These are phyloP conservation scores for Hypoxylon perforatum DNA, from an alignment of 495 filamentous ascomycete genomes.

Conservation along the genomic window DNA sequence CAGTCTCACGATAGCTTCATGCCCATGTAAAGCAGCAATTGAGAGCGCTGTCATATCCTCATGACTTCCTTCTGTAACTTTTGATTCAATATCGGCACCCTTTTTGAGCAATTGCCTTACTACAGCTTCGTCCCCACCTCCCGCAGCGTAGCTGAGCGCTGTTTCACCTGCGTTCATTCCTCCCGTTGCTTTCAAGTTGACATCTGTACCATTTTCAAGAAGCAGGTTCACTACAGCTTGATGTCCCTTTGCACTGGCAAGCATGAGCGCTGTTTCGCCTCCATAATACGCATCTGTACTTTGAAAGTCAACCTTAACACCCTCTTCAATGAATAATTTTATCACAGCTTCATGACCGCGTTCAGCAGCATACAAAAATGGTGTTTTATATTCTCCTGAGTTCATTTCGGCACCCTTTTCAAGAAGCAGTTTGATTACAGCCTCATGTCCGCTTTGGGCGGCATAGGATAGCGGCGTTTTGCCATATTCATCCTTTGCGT, in stretches of 20 bases:
- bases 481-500: neutral
- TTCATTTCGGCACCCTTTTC: neutral
- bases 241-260: neutral
- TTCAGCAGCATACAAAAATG: neutral
- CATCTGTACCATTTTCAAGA: neutral
- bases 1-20: slow-evolving; percentile 14
- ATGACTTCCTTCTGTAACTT: no score
- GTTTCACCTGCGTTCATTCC: slow-evolving; percentile 30
- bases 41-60: slow-evolving; percentile 22
- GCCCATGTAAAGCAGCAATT: slow-evolving; percentile 10
- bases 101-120: neutral
- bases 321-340: neutral
- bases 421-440: slow-evolving; percentile 17
- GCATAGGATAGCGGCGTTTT: slow-evolving; percentile 1
- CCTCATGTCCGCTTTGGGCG: slow-evolving; percentile 5
- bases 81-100: no score
- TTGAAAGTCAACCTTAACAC: neutral
- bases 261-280: neutral
- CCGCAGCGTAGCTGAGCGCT: neutral
- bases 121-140: neutral
- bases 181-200: no score
- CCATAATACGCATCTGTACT: no score
- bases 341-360: neutral
- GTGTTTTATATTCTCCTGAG: neutral
- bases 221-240: neutral